Conservation (phyloP, 306 rosid species). For the Rubus parviflorus region DNA sequence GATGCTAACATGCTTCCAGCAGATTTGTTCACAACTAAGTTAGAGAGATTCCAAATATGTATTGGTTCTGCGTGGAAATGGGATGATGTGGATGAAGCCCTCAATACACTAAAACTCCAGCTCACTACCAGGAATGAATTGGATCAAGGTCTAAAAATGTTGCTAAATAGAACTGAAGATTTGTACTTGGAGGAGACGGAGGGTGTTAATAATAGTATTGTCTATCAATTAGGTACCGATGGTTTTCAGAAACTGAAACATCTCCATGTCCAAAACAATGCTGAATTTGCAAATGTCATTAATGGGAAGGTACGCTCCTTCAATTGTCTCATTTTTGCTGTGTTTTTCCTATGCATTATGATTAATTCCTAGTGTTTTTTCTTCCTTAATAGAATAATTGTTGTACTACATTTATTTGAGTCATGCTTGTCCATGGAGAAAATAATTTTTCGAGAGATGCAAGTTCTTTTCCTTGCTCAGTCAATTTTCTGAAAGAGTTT, state of each 20-base stretch:
- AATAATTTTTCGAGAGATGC: too few relatives aligned
- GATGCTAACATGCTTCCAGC: slow-evolving; percentile 16
- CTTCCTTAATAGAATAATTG: too few relatives aligned
- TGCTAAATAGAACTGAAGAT: slow-evolving; percentile 37
- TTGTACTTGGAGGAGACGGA: slow-evolving; percentile 40
- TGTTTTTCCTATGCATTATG: not conserved
- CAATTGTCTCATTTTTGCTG: not conserved
- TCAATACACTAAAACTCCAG: slow-evolving; percentile 25
- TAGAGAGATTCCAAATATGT: slow-evolving; percentile 35
- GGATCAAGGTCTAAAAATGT: slow-evolving; percentile 25
- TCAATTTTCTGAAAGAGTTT: too few relatives aligned
- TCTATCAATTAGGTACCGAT: slow-evolving; percentile 25
- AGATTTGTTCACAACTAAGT: slow-evolving; percentile 20
- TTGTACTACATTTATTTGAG: too few relatives aligned
- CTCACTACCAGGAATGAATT: slow-evolving; percentile 24
- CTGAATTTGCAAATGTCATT: slow-evolving; percentile 24
- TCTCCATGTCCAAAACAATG: slow-evolving; percentile 36
- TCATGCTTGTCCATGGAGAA: too few relatives aligned
- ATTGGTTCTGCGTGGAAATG: slow-evolving; percentile 31
- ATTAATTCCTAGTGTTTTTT: not conserved
- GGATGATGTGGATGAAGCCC: slow-evolving; percentile 24
- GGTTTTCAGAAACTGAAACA: slow-evolving; percentile 41
- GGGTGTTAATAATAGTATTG: slow-evolving; percentile 35
- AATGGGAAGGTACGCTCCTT: not conserved
- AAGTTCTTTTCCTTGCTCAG: too few relatives aligned